phyloP scores from a whole-genome alignment of 139 green algal species.

The Volvox africanus region DNA sequence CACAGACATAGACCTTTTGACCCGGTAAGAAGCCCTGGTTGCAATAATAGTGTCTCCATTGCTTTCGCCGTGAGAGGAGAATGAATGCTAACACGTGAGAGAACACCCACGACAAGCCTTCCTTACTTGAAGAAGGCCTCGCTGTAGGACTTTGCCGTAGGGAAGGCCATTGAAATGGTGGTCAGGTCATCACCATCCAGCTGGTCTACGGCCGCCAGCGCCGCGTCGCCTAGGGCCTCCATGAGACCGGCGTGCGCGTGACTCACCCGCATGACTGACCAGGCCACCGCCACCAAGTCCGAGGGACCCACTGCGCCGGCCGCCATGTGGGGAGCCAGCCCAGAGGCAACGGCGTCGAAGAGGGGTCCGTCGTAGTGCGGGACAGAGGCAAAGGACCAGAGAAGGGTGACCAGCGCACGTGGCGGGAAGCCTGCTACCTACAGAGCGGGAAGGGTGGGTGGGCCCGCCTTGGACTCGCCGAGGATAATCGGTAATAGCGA shows the following conservation, averaged over 20 bases:
- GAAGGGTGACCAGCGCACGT: conserved; percentile 27
- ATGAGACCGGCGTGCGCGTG: not conserved
- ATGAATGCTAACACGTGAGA: too few relatives aligned
- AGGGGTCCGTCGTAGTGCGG: conserved; percentile 37
- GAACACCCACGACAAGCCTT: not conserved
- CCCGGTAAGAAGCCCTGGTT: too few relatives aligned
- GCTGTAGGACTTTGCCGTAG: conserved; percentile 31
- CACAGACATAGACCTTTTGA: too few relatives aligned
- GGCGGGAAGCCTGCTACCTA: not conserved
- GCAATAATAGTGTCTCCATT: too few relatives aligned
- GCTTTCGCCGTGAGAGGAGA: too few relatives aligned
- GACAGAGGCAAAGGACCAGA: conserved; percentile 43
- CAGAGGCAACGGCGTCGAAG: not conserved
- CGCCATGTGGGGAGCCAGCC: conserved; percentile 16
- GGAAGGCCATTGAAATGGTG: conserved; percentile 44
- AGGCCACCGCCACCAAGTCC: conserved; percentile 33
- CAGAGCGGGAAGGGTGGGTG: too few relatives aligned
- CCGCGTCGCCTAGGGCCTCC: conserved; percentile 17
- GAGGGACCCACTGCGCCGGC: not conserved
- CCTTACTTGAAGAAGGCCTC: conserved; percentile 37
- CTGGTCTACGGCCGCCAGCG: not conserved
- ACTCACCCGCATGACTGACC: not conserved
- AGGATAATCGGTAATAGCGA: too few relatives aligned
- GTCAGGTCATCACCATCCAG: conserved; percentile 42
- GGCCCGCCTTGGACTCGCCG: too few relatives aligned